A percentile compares a stretch with the other conserved stretches of the same genome.
Conservation (phyloP, 306 rosid genomes). For the Lupinus albus region DNA sequence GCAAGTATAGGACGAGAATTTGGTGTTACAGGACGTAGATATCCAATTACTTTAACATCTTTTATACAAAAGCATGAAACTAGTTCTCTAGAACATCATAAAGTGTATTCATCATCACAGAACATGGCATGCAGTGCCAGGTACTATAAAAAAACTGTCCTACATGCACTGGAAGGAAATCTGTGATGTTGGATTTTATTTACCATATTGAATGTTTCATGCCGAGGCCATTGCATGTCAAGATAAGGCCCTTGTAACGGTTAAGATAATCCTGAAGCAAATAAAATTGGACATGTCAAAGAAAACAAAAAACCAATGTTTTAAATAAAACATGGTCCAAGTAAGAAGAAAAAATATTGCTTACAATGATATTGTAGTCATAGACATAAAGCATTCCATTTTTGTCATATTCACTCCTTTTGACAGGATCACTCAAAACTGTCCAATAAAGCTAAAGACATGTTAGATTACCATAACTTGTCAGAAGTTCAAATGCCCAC, state of each 20-base stretch:
- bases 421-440: constrained; percentile 95
- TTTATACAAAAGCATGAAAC: constrained; percentile 38
- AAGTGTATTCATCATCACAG: constrained; percentile 22
- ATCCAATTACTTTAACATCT: constrained; percentile 30
- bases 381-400: constrained; percentile 76
- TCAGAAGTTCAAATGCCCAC: constrained; percentile 12
- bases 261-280: constrained; percentile 82
- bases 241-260: constrained; percentile 92
- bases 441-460: constrained; percentile 40
- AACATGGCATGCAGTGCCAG: constrained; percentile 49
- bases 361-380: constrained; percentile 83
- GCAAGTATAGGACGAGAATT: constrained; percentile 19
- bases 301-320: constrained; percentile 11
- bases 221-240: constrained; percentile 98
- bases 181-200: constrained; percentile 25
- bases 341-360: constrained; percentile 38
- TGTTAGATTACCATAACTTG: constrained; percentile 45
- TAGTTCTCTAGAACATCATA: constrained; percentile 35
- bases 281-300: constrained; percentile 22
- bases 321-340: constrained; percentile 2
- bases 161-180: constrained; percentile 47
- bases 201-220: constrained; percentile 80
- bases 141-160: constrained; percentile 48
- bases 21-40: constrained; percentile 30
- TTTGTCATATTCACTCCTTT: constrained; percentile 81